Conservation (phyloP, 306 rosid genomes). For the Casuarina equisetifolia region DNA sequence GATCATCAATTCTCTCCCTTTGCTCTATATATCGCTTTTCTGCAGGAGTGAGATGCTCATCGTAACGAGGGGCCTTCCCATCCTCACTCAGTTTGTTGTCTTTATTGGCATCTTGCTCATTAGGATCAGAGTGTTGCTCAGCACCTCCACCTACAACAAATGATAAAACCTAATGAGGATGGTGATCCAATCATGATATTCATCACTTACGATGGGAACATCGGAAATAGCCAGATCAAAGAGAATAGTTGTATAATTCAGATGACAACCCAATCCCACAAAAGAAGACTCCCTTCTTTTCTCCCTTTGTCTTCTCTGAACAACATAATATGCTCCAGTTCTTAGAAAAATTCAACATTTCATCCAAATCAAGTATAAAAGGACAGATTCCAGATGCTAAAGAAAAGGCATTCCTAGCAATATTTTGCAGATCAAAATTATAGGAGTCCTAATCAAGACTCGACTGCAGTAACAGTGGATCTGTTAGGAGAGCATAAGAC, state of each 20-base stretch:
- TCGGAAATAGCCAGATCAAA: background rate
- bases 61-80: constrained; percentile 57
- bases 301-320: too few species aligned
- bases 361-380: background rate
- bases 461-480: background rate
- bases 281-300: background rate
- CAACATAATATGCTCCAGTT: background rate
- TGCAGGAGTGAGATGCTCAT: constrained; percentile 79
- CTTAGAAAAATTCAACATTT: background rate
- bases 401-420: background rate
- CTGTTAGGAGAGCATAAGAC: background rate
- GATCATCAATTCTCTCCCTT: constrained; percentile 78
- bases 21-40: constrained; percentile 92
- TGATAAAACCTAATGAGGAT: background rate
- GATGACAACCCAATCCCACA: constrained; percentile 4
- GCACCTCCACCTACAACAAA: constrained; percentile 55
- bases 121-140: constrained; percentile 41
- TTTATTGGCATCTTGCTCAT: constrained; percentile 56
- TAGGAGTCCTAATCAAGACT: background rate
- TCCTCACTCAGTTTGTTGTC: constrained; percentile 40
- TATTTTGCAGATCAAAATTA: background rate
- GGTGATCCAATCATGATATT: background rate
- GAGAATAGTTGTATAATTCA: constrained; percentile 5
- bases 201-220: background rate
- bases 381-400: background rate